Evolutionary conservation across 2,329 filamentous ascomycete species (phyloP), one percentile per base, ranked within the genome.

Genomic region (Trichoderma sp.): DNA sequence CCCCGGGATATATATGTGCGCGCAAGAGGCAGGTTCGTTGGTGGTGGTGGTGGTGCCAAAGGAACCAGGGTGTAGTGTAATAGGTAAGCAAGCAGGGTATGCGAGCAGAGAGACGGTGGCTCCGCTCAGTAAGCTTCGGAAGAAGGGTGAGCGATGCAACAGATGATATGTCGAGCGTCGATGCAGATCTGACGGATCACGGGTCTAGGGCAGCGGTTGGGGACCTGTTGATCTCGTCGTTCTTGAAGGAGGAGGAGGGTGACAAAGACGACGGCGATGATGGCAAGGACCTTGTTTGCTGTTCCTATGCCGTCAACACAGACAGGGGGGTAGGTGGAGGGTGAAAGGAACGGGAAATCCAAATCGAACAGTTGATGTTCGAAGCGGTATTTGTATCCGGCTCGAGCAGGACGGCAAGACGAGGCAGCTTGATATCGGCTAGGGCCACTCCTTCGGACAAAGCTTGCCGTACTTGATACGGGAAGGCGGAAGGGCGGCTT

Each of bases 61-160:
- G 48, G 24, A 60, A 28, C 57, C 57, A 24, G 57, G 57, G 57
- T 60, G 3, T 43, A 28, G 57, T 60, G 43, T 30, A 51, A 51
- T 60, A 60, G 48, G 57, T 60, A 51, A 60, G 57, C 57, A 10
- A 43, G 51, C 57, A 39, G 57, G 57, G 57, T 51, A 58, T 47
- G 45, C 21, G 19, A 51, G 45, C 34, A 43, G 14, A 51, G 24
- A 60, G 57, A 39, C 10, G 34, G n/a, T 43, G 57, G 45, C 57
- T 60, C 57, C 57, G 57, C 57, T 51, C 45, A 41, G 57, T 51
- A 28, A 60, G 57, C 57, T 50, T 51, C 21, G 45, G 21, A 24
- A 48, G 24, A n/a, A 17, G 26, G 57, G 24, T 30, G 21, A n/a
- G n/a, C 14, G 45, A 48, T 50, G 34, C n/a, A 39, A 34, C 45